phyloP scores from a whole-genome alignment of 345 rosid genomes.

The Noccaea caerulescens region DNA sequence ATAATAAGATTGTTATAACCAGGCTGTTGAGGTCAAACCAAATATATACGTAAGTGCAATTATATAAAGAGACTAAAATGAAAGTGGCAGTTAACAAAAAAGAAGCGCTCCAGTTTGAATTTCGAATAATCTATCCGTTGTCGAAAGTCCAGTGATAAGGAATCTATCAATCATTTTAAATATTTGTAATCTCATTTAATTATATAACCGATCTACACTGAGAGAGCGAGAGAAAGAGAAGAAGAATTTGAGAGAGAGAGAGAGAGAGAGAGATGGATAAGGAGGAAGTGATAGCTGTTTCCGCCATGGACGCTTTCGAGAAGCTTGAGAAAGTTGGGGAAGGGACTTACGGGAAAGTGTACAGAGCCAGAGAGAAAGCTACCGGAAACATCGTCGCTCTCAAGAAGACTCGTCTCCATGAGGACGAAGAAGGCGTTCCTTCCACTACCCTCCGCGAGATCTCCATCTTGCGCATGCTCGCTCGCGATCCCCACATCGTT shows the following conservation, averaged over 20 bases:
- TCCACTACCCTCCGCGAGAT: constrained; percentile 98
- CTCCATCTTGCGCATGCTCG: constrained; percentile 97
- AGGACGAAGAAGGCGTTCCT: constrained; percentile 98
- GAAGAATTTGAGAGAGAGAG: no score
- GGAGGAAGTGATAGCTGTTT: constrained; percentile 47
- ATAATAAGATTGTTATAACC: no score
- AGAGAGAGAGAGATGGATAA: constrained; percentile 53
- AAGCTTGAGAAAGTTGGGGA: constrained; percentile 99
- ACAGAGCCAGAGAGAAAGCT: constrained; percentile 93
- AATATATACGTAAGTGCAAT: no score
- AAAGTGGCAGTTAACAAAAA: not conserved
- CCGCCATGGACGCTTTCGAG: constrained; percentile 91
- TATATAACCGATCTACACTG: constrained; percentile 16
- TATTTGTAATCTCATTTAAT: constrained; percentile 3
- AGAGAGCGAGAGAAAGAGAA: not conserved
- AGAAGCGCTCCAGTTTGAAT: constrained; percentile 37
- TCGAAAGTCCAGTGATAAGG: constrained; percentile 3
- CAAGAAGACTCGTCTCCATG: constrained; percentile 97
- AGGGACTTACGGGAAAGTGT: constrained; percentile 96
- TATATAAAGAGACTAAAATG: no score
- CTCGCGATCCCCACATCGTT: constrained; percentile 90
- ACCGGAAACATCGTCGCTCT: constrained; percentile 92
- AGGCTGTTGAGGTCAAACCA: no score
- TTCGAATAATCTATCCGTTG: constrained; percentile 39
- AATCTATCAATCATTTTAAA: constrained; percentile 1